Evolutionary conservation across 805 yeast genomes (phyloP), one percentile per base, ranked within the genome.

Genomic region (Hanseniaspora nectarophila): DNA sequence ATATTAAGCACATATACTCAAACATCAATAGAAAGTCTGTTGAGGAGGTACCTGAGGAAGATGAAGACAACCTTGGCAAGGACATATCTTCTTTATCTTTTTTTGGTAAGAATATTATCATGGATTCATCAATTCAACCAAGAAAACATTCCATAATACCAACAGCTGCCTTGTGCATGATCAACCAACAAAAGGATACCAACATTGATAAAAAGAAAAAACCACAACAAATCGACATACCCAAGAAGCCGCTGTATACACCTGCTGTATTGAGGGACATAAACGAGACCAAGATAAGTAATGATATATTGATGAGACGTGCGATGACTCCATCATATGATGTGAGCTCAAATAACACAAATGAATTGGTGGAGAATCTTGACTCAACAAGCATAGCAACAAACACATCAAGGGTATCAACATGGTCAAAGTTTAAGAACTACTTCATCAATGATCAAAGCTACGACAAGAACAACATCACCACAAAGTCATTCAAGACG

Each of bases 251-350:
- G 9, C 70, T 89, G 70, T 89, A 87, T 61, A 73, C 84, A 0
- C 97, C 97, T 0, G 96, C 96, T 0, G 97, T 89, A 10, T 70
- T 89, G 49, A 74, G 85, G 58, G 73, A 74, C 39, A 70, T 71
- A 12, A 65, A 73, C 0, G 66, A 63, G 54, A 71, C 75, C 1
- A 71, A 71, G 46, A 59, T 71, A 40, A 70, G 70, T 16, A 68
- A 66, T n/a, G 73, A 70, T 44, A 72, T 69, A 54, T 54, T 70
- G 20, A 62, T 59, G 62, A 66, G 54, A 60, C 63, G 54, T 55
- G 63, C 58, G n/a, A 46, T 57, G 20, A 57, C 58, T 15, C 59
- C 55, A 6, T n/a, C 38, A 4, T n/a, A 4, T 28, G 33, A 45
- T 24, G 21, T 10, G 29, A 20, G 29, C 20, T 5, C 9, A 16